Evolutionary conservation across 805 yeast genomes (phyloP), one percentile per base, ranked within the genome.

Genomic region (Zygotorulaspora sp.): DNA sequence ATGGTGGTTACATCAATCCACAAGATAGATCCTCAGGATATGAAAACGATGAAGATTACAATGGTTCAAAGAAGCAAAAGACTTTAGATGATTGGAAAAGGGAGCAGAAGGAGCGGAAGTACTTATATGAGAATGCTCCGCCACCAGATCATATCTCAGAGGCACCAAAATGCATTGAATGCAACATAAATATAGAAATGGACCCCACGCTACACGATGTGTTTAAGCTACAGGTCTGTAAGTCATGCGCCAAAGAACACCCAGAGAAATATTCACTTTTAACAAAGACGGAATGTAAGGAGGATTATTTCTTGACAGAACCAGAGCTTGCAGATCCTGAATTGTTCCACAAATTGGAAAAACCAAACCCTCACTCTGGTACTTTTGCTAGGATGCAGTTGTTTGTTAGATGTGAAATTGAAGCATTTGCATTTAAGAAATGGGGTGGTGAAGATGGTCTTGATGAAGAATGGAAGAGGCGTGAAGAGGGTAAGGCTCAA

Each of bases 211-310:
- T 87, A 27, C 75, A 66, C 52, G 73, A 80, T 8, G 76, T 77
- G n/a, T 92, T 89, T 65, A 67, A 70, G 12, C 66, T 81, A 19
- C 68, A 85, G 10, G 96, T 89, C 6, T 92, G 99, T 60, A 75
- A 81, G 35, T 68, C 72, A 35, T 92, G 98, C 61, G 78, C 77
- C 22, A 77, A 76, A 50, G 70, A 71, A 41, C 63, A 65, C 15
- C 96, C 96, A 0, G 96, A 92, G 26, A 92, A 92, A 54, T 92
- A 90, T 58, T 77, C 97, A 0, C 62, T 92, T 14, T 63, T 92
- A 35, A 92, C 99, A 6, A 92, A 92, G 63, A 92, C 99, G 0
- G 99, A 92, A 62, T 88, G 96, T 60, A 75, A 79, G 27, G 90
- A 84, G 50, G 99, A 92, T 63, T 92, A 92, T 58, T 72, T 92